Conservation (phyloP, 1,139 yeast genomes). For the Insectozyma bohioensis region DNA sequence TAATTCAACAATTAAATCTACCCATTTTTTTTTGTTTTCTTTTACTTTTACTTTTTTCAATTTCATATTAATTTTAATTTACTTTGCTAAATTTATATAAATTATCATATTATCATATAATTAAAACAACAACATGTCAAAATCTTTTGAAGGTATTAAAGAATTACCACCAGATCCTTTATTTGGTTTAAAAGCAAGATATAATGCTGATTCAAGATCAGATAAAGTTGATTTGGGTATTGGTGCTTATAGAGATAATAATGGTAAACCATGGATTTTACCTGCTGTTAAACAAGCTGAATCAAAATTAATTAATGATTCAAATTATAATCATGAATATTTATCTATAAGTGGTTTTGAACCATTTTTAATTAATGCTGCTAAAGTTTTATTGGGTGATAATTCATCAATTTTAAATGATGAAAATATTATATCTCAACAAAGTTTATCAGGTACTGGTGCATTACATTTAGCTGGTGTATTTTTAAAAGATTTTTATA, state of each 20-base stretch:
- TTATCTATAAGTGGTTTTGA: conserved; percentile 79
- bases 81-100: too few species aligned
- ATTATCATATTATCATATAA: too few species aligned
- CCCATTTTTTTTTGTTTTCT: too few species aligned
- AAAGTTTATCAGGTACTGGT: conserved; percentile 93
- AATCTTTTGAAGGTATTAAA: conserved; percentile 46
- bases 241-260: conserved; percentile 93
- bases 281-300: conserved; percentile 85
- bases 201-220: conserved; percentile 57
- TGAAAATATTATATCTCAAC: conserved; percentile 67
- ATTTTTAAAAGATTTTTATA: conserved; percentile 61
- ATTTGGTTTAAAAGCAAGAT: conserved; percentile 81
- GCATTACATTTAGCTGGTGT: conserved; percentile 87
- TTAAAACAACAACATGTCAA: conserved; percentile 31
- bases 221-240: conserved; percentile 89
- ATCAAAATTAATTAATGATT: conserved; percentile 42
- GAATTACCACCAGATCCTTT: conserved; percentile 76
- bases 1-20: too few species aligned
- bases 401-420: conserved; percentile 56
- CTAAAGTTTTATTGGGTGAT: conserved; percentile 75
- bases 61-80: too few species aligned
- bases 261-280: conserved; percentile 91
- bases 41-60: too few species aligned
- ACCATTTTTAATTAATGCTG: conserved; percentile 68
- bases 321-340: conserved; percentile 86